Base-by-base conservation (phyloP, 1,139 yeast species). In the Sugiyamaella grinbergsii region DNA sequence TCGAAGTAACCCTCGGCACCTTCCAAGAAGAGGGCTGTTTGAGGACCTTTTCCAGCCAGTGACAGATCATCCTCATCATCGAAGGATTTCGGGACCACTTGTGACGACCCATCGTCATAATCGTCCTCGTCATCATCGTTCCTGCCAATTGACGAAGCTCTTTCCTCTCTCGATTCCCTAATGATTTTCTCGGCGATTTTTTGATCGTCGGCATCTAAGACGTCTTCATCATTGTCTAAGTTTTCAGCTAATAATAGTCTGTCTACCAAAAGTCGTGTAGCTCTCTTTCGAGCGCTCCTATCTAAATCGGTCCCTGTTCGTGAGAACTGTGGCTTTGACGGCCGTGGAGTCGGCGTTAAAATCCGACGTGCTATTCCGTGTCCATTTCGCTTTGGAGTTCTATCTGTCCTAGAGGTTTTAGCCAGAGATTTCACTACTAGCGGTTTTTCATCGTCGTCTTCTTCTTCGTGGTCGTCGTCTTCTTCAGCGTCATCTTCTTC, bases 1-100 rank as follows among this genome's bases (percentile, higher is more conserved):
- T 90, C 97, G 64, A 91, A 89, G 64, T 80, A 91, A 0, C 96
- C 97, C 65, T 89, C 96, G 34, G 83, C 80, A 0, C 96, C 96
- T 62, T 89, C 96, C 38, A 84, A 71, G 62, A 87, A 89, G 43
- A 86, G 76, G 0, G 88, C 54, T 8, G 40, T 81, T 41, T 61
- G 54, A 19, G 57, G 51, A 10, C 60, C 61, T 28, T 39, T 31
- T 13, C 48, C 34, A 13, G 40, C 42, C 10, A 10, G 13, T 8
- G 39, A 23, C 16, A 55, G 52, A 76, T 82, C 54, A 77, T 56
- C 56, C 15, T 53, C 56, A 23, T 55, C 56, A 20, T 52, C 56
- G 40, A 53, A 49, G 3, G 47, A 60, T 62, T 62, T 19, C 56
- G 55, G 2, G 64, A 63, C 1, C 74, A 72, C 29, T 71, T 54